Base-by-base conservation (phyloP, 202 grass and related monocot genomes). In the Brachypodium distachyon region DNA sequence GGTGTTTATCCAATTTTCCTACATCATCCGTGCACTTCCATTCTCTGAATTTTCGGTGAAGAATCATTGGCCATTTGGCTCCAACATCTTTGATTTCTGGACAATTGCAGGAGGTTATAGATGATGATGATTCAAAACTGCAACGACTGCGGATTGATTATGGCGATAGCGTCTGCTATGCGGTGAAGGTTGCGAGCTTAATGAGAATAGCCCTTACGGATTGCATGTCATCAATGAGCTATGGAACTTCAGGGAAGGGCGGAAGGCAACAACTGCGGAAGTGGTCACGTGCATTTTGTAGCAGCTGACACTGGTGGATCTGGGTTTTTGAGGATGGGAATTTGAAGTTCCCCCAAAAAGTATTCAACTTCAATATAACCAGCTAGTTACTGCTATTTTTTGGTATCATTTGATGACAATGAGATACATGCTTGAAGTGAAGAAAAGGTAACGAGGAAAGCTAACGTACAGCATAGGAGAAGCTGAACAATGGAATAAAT, bases 101-200 rank as follows among this genome's bases (percentile, higher is more conserved):
- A 68, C 80, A 41, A 77, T 39, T 82, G 16, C 84, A 93, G 88
- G 90, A 89, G 61, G 14, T 90, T 67, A 62, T 91, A 22, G 61
- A 90, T 42, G 81, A 74, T 63, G 57, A 91, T 76, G 90, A 97
- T 85, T 64, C 65, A 26, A 85, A 84, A 26, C 62, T 93, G 74
- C 88, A 67, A 26, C 42, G 81, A 10, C 21, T 91, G 38, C 70
- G 22, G 61, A 28, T 71, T 0, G 76, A 86, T 28, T 76, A 83
- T 0, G 88, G 90, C 4, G 72, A 88, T 51, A 51, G 54, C 27
- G 82, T 80, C 23, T 91, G 67, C 75, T 74, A 82, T 72, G 79
- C 91, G 67, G 81, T 91, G 53, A 88, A 84, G 72, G 60, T n/a
- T n/a, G 22, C 1, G 85, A 89, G 77, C 61, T 97, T 38, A 83